Percentiles rank a stretch among this genome's conserved stretches.
Conservation (phyloP, 2,329 filamentous ascomycete species). For the Juglanconis sp. region DNA sequence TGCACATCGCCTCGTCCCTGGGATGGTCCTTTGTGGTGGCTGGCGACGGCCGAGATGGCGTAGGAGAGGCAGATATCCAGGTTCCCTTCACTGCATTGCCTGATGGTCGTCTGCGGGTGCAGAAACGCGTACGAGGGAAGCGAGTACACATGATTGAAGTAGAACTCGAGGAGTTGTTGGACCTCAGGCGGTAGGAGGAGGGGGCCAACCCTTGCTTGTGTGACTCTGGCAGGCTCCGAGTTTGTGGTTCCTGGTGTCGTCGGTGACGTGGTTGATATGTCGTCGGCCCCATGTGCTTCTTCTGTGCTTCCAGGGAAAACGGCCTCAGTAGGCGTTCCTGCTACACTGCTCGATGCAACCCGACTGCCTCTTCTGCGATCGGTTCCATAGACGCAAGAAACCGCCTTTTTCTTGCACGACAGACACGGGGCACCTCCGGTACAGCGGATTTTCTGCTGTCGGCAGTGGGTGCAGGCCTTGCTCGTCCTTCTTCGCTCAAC, state of each 20-base stretch:
- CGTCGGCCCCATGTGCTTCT: constrained; percentile 3
- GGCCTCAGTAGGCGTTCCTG: constrained; percentile 12
- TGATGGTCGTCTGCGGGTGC: constrained; percentile 15
- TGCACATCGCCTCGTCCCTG: constrained; percentile 4
- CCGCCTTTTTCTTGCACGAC: constrained; percentile 15
- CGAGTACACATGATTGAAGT: constrained; percentile 14
- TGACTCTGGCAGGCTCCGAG: background rate
- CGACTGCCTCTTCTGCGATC: constrained; percentile 11
- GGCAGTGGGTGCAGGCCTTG: constrained; percentile 15
- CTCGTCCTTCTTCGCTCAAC: constrained; percentile 16
- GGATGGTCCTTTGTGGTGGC: constrained; percentile 6
- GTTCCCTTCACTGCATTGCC: constrained; percentile 10
- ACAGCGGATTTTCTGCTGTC: constrained; percentile 17
- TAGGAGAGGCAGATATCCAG: constrained; percentile 9
- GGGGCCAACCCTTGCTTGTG: background rate
- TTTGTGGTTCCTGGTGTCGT: constrained; percentile 9
- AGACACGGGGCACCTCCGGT: constrained; percentile 12
- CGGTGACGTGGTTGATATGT: constrained; percentile 10
- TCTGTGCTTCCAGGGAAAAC: background rate
- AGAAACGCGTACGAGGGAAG: constrained; percentile 17
- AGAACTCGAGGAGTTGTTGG: constrained; percentile 13
- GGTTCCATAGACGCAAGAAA: constrained; percentile 10
- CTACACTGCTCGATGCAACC: background rate
- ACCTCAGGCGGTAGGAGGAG: constrained; percentile 5
- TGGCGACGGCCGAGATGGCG: constrained; percentile 15